Base-by-base conservation (phyloP, 352 stramenopile species). In the Globisporangium canariense region DNA sequence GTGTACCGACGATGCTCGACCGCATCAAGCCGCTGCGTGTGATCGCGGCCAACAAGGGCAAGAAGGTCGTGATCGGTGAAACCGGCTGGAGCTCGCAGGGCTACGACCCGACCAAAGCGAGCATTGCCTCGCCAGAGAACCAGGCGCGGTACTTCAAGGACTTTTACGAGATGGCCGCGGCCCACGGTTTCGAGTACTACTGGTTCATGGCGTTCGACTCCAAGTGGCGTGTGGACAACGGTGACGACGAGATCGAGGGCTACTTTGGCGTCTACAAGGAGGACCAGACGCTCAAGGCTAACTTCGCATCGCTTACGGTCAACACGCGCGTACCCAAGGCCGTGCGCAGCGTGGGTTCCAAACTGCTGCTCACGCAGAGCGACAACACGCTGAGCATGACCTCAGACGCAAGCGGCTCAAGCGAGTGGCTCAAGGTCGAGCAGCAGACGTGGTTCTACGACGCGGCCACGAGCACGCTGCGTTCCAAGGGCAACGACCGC, bases 141-240 rank as follows among this genome's bases (percentile, higher is more conserved):
- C 79, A 91, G 60, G 77, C 68, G 58, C 79, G 82, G 63, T 92
- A 83, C 65, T 91, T 90, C 62, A 65, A 71, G 5, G 74, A 94
- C 71, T 92, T 90, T 62, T 86, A 84, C 68, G 70, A 73, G 13
- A 66, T 86, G 69, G 83, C 79, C 18, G 62, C 61, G 16, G 65
- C 73, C 9, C 70, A 79, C 65, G 62, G 78, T 46, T 66, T 91
- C 18, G 64, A 79, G 18, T 91, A 90, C 76, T 94, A 85, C 72
- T 94, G 78, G 76, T 94, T 89, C 57, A 67, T 76, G 28, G 78
- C 79, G 16, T 88, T 90, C 43, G 85, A 94, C 68, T 83, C 79
- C 14, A 58, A 74, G 40, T 93, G 78, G 78, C 79, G 78, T 40
- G 67, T 79, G 32, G 58, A 56, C 10, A 79, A 87, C 52, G 70